These are phyloP conservation scores for Singerocomus inundabilis DNA, from an alignment of 1,284 basidiomycete species.

Conservation along the genomic window DNA sequence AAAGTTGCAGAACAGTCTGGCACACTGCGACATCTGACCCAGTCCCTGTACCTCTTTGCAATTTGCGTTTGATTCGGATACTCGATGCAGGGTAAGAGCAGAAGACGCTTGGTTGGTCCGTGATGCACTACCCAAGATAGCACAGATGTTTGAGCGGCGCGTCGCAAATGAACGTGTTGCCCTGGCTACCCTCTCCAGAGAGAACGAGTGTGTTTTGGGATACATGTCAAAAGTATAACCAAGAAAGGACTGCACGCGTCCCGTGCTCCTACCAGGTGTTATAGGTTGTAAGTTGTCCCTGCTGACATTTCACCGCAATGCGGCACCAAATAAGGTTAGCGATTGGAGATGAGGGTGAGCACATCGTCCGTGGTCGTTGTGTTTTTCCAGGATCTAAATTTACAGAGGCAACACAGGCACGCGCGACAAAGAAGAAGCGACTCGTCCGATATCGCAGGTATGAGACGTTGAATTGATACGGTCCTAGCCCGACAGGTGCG, in stretches of 20 bases:
- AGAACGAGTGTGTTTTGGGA: background rate
- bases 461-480: background rate
- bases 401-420: constrained; percentile 2
- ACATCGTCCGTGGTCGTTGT: background rate
- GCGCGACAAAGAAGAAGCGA: background rate
- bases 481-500: background rate
- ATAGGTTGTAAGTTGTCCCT: background rate
- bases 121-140: background rate
- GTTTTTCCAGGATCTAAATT: background rate
- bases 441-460: too few relatives aligned
- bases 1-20: too few relatives aligned
- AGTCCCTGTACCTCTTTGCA: background rate
- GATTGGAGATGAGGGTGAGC: background rate
- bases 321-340: constrained; percentile 15
- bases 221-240: background rate
- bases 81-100: background rate
- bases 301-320: background rate
- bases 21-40: background rate
- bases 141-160: background rate
- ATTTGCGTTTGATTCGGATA: background rate
- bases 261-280: background rate
- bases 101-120: background rate
- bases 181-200: background rate
- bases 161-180: background rate
- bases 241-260: constrained; percentile 2